Evolutionary conservation across 2,329 filamentous ascomycete species (phyloP), one percentile per base, ranked within the genome.

Genomic region (Botrytis porri): DNA sequence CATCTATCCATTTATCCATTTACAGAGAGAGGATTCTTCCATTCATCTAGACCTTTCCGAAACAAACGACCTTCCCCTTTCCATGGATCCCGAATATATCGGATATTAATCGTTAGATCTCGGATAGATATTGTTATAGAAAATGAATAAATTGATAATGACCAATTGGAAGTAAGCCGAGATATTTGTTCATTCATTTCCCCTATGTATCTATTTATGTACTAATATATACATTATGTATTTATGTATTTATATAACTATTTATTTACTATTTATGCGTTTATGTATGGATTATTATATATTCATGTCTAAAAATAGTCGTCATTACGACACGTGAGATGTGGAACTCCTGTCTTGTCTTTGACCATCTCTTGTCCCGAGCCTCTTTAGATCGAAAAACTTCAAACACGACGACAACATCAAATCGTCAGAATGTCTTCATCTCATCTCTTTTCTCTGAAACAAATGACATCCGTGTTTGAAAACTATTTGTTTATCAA

Each of bases 21-120:
- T 41, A 62, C 9, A 22, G 43, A 45, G 43, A 45, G 43, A 22
- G 43, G 4, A 48, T 48, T 51, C 48, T 18, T 57, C n/a, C 25
- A 61, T 9, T 12, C 59, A 43, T 63, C 61, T 63, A 63, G 61
- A 63, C 37, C 61, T 43, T 63, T 63, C 12, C 60, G 12, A 16
- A 62, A 18, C 37, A 62, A 62, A 62, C 25, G 25, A 41, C 61
- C 60, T 41, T 41, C 61, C n/a, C 37, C 61, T 63, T 63, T 63
- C 7, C 16, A 41, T 29, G 20, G 61, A 43, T 29, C 51, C n/a
- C n/a, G 61, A 41, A 9, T 16, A 25, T 3, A 18, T 61, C 35
- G 12, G 22, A 18, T 61, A 39, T 39, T 4, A 25, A 25, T 37
- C 20, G 20, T 60, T 25, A 60, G 59, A 39, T 39, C 4, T 25